Base-by-base conservation (phyloP, 1,139 yeast species). In the Geotrichum klebahnii region DNA sequence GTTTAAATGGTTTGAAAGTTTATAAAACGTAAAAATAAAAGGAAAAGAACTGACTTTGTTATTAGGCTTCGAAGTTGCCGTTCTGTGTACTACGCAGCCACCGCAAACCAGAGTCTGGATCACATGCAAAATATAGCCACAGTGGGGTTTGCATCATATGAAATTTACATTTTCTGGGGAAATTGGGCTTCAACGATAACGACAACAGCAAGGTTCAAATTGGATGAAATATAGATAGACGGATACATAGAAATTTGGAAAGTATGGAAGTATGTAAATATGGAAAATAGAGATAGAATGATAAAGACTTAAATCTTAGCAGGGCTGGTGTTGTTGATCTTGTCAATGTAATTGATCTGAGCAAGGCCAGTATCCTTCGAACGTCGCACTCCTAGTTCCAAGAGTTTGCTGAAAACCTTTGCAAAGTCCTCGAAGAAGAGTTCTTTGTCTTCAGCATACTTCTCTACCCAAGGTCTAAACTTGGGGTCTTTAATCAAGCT, bases 371-470 rank as follows among this genome's bases (percentile, higher is more conserved):
- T 55, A 17, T 59, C 14, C 38, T 32, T 51, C 44, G 64, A 68
- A 37, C 73, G 61, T 38, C 71, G 65, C 14, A 72, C 72, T 9
- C 88, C 88, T 44, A 80, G 72, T 64, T 82, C 88, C 47, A 81
- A 61, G 51, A 82, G 68, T 65, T 78, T 79, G 44, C 69, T 64
- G 61, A 80, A 82, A 6, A 74, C 82, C 41, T 61, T 61, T 3
- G 81, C 69, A 60, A 81, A 82, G 62, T 80, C 81, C 14, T 64
- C 61, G 63, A 71, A 75, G 64, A 80, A 82, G 51, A 63, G 61
- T 2, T 68, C 71, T 63, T 77, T 74, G 63, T 80, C 81, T 29
- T 68, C 67, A 36, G 84, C 83, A 62, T 80, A 82, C 52, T 66
- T 63, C 58, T 74, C 75, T 17, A 78, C 83, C 72, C 76, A 79